Conservation (phyloP, 2,329 filamentous ascomycete genomes). For the Drechslerella coelobrocha region DNA sequence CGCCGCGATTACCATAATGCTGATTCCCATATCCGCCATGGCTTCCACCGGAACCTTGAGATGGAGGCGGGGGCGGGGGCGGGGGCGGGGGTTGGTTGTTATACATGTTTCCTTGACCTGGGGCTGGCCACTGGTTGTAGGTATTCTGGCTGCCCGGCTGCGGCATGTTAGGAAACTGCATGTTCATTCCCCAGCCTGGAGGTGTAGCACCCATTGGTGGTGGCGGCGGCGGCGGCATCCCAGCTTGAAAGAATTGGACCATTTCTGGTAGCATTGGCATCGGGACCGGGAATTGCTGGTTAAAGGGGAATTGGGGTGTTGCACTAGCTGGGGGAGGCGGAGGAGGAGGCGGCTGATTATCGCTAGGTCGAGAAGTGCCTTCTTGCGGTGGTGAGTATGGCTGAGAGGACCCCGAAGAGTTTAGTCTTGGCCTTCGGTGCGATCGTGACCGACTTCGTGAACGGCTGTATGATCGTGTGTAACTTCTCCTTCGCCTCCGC, state of each 20-base stretch:
- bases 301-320: slow-evolving; percentile 35
- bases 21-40: slow-evolving; percentile 36
- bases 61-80: slow-evolving; percentile 28
- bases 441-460: slow-evolving; percentile 43
- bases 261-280: slow-evolving; percentile 46
- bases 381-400: slow-evolving; percentile 35
- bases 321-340: slow-evolving; percentile 13
- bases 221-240: slow-evolving; percentile 20
- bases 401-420: slow-evolving; percentile 38
- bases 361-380: slow-evolving; percentile 3
- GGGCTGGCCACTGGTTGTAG: slow-evolving; percentile 34
- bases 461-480: slow-evolving; percentile 45
- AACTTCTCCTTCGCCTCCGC: slow-evolving; percentile 41
- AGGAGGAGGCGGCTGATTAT: slow-evolving; percentile 24
- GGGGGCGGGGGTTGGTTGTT: slow-evolving; percentile 41
- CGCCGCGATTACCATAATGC: slow-evolving; percentile 26
- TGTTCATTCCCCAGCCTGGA: slow-evolving; percentile 27
- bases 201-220: slow-evolving; percentile 19
- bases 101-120: slow-evolving; percentile 34
- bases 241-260: slow-evolving; percentile 46
- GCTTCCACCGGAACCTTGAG: slow-evolving; percentile 10
- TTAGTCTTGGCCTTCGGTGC: slow-evolving; percentile 35
- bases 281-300: slow-evolving; percentile 36
- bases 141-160: slow-evolving; percentile 12
- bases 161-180: slow-evolving; percentile 34